A percentile compares a stretch with the other conserved stretches of the same genome.
These are phyloP conservation scores for Candida coleopterorum DNA, from an alignment of 805 yeast genomes.

Conservation along the genomic window DNA sequence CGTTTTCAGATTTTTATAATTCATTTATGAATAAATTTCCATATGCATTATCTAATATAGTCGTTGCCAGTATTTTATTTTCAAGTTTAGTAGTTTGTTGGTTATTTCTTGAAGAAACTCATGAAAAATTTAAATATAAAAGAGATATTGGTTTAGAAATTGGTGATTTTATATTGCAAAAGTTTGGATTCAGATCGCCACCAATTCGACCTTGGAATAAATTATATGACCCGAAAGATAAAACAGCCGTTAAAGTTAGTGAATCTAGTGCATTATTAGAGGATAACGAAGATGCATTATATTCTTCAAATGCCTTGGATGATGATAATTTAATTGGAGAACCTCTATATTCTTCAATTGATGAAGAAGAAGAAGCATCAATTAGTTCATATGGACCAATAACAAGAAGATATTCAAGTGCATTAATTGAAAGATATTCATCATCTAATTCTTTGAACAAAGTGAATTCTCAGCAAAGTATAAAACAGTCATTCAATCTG, in stretches of 20 bases:
- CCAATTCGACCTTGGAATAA: constrained; percentile 28
- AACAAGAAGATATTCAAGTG: constrained; percentile 16
- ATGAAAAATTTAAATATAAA: constrained; percentile 16
- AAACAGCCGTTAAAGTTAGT: background rate
- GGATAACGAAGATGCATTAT: background rate
- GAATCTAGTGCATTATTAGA: constrained; percentile 3
- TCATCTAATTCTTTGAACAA: constrained; percentile 12
- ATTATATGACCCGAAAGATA: background rate
- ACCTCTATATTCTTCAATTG: no score
- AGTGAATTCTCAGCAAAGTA: constrained; percentile 6
- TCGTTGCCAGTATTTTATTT: constrained; percentile 24
- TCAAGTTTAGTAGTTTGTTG: constrained; percentile 25
- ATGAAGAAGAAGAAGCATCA: constrained; percentile 7
- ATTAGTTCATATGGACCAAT: constrained; percentile 10
- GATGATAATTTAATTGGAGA: constrained; percentile 3
- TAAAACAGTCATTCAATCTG: constrained; percentile 14
- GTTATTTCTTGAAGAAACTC: constrained; percentile 37
- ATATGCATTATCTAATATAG: constrained; percentile 36
- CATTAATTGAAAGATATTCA: constrained; percentile 16
- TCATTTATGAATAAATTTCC: constrained; percentile 27
- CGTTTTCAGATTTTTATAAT: constrained; percentile 15
- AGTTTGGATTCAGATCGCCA: constrained; percentile 21
- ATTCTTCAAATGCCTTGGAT: constrained; percentile 5
- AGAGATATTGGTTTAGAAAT: constrained; percentile 31
- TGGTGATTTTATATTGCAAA: constrained; percentile 28